Evolutionary conservation across 306 rosid genomes (phyloP).

Genomic region (Vachellia pachyceras): DNA sequence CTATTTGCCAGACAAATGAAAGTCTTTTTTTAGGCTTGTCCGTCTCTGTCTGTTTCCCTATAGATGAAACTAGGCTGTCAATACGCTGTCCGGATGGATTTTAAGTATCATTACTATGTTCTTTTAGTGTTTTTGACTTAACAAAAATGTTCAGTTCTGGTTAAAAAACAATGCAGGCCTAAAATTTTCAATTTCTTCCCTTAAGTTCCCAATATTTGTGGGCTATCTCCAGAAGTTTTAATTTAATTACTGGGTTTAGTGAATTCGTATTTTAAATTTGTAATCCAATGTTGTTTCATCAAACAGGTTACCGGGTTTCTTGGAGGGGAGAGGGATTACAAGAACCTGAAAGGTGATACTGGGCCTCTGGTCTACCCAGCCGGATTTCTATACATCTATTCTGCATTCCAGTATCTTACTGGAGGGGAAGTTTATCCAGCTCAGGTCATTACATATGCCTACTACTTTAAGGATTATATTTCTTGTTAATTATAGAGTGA

Average conservation of each 20-base stretch:
- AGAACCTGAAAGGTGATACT: constrained; percentile 85
- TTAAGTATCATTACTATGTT: not conserved
- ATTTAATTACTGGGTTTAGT: not conserved
- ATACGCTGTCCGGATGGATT: not conserved
- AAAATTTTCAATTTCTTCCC: not conserved
- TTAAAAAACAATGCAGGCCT: not conserved
- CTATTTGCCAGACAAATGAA: not conserved
- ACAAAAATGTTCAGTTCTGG: not conserved
- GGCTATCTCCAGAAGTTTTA: not conserved
- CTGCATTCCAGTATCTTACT: constrained; percentile 67
- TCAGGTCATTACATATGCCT: constrained; percentile 62
- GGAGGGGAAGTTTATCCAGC: constrained; percentile 78
- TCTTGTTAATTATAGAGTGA: too few relatives aligned
- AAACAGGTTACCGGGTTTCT: constrained; percentile 57
- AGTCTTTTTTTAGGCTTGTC: not conserved
- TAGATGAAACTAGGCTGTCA: not conserved
- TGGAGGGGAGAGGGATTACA: constrained; percentile 84
- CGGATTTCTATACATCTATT: constrained; percentile 78
- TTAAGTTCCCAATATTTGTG: not conserved
- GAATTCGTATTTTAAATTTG: not conserved
- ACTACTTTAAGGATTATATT: too few relatives aligned
- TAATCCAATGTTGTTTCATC: not conserved
- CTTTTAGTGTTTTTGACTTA: too few relatives aligned
- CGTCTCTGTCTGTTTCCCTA: not conserved
- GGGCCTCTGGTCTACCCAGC: constrained; percentile 97